These are phyloP conservation scores for Eleusine indica DNA, from an alignment of 176 grass and related monocot species.

Conservation along the genomic window DNA sequence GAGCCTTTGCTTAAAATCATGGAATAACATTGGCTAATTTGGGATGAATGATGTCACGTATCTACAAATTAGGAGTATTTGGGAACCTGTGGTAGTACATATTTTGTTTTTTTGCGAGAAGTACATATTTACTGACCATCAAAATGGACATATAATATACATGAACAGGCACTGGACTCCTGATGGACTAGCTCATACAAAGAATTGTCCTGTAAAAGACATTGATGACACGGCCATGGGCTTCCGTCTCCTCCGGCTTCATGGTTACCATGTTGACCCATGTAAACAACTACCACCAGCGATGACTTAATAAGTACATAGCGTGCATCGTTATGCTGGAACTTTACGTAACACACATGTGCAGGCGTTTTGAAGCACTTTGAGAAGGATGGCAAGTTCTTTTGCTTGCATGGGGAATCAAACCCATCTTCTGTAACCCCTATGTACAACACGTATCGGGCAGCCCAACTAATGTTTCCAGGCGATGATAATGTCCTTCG, in stretches of 20 bases:
- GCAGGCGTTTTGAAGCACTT: slow-evolving; percentile 50
- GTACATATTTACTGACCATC: too few relatives aligned
- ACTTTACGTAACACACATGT: neutral
- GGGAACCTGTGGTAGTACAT: too few relatives aligned
- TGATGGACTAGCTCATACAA: slow-evolving; percentile 31
- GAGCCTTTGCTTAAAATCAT: too few relatives aligned
- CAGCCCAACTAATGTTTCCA: slow-evolving; percentile 43
- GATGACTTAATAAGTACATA: too few relatives aligned
- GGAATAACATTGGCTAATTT: too few relatives aligned
- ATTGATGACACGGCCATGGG: slow-evolving; percentile 69
- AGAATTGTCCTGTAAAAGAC: slow-evolving; percentile 11
- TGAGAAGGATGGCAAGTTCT: slow-evolving; percentile 46
- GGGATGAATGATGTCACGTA: too few relatives aligned
- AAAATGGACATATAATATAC: too few relatives aligned
- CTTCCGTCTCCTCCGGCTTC: slow-evolving; percentile 52
- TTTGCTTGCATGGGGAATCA: slow-evolving; percentile 37
- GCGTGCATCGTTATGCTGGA: too few relatives aligned
- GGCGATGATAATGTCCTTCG: slow-evolving; percentile 24
- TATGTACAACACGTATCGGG: slow-evolving; percentile 55
- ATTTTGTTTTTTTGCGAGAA: too few relatives aligned
- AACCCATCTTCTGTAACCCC: slow-evolving; percentile 36
- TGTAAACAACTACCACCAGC: neutral
- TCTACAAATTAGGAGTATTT: too few relatives aligned
- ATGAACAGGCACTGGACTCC: slow-evolving; percentile 29
- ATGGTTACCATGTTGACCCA: slow-evolving; percentile 54